Conservation (phyloP, 257 asterid species). For the Buddleja alternifolia region DNA sequence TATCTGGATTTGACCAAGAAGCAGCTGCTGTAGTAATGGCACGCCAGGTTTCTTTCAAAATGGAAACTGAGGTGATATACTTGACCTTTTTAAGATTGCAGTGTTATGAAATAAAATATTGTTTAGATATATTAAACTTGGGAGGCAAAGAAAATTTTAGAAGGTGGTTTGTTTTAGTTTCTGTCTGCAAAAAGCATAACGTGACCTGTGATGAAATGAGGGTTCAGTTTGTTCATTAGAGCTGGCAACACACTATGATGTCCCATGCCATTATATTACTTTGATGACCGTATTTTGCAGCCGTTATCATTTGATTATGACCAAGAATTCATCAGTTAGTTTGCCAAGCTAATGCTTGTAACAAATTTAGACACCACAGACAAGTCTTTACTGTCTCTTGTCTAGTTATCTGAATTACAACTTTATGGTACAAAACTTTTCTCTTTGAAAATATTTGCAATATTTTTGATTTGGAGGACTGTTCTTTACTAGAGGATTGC, state of each 20-base stretch:
- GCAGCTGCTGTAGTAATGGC: constrained; percentile 98
- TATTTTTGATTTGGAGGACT: constrained; percentile 1
- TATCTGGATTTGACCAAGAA: constrained; percentile 99
- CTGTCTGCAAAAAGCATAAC: constrained; percentile 20
- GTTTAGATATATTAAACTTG: neutral
- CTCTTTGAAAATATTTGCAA: neutral
- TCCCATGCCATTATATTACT: constrained; percentile 15
- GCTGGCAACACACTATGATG: neutral
- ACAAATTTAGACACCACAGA: neutral
- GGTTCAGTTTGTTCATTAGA: constrained; percentile 17
- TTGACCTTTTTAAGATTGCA: constrained; percentile 24
- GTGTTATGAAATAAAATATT: constrained; percentile 13
- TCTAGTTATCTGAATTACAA: neutral
- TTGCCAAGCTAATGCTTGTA: neutral
- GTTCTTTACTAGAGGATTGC: constrained; percentile 15
- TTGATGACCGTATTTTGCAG: constrained; percentile 5
- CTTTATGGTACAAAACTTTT: neutral
- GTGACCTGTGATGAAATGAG: constrained; percentile 18
- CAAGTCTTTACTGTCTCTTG: neutral
- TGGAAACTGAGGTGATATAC: constrained; percentile 89
- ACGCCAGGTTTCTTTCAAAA: constrained; percentile 90
- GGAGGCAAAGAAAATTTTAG: constrained; percentile 3
- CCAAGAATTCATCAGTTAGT: neutral
- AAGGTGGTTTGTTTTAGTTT: constrained; percentile 15
- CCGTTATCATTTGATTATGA: constrained; percentile 5